Percentiles rank a stretch among this genome's conserved stretches.
Evolutionary conservation across 768 basidiomycete species (phyloP).

Genomic region (Neoboletus magnificus): DNA sequence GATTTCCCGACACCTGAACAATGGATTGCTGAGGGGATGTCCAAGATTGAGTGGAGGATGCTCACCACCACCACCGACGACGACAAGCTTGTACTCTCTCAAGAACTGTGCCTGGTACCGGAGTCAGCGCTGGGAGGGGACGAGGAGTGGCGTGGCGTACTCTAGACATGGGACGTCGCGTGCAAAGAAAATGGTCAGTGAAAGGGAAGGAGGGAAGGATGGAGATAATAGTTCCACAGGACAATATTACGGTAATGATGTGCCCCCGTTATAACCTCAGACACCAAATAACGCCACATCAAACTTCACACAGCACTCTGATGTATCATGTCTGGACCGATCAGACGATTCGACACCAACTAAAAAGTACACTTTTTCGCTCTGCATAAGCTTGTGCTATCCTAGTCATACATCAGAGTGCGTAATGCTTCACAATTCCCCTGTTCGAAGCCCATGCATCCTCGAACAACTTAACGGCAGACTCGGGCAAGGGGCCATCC

Average conservation of each 20-base stretch:
- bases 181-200: background rate
- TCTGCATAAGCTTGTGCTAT: background rate
- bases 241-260: too few relatives aligned
- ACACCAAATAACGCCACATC: constrained; percentile 28
- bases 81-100: constrained; percentile 97
- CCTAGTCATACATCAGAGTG: background rate
- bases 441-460: background rate
- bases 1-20: constrained; percentile 63
- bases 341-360: background rate
- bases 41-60: constrained; percentile 31
- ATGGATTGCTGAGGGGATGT: background rate
- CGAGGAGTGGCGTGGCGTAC: constrained; percentile 8
- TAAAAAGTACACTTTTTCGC: background rate
- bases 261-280: constrained; percentile 1
- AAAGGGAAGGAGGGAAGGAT: constrained; percentile 6
- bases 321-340: background rate
- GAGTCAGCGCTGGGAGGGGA: background rate
- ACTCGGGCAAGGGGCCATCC: background rate
- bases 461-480: background rate
- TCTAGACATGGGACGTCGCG: constrained; percentile 29
- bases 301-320: constrained; percentile 2
- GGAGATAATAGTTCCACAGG: constrained; percentile 5
- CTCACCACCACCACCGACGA: constrained; percentile 95
- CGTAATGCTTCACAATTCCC: background rate
- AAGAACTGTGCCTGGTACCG: constrained; percentile 73